phyloP scores from a whole-genome alignment of 1,284 basidiomycete species.

The Trametes versicolor region DNA sequence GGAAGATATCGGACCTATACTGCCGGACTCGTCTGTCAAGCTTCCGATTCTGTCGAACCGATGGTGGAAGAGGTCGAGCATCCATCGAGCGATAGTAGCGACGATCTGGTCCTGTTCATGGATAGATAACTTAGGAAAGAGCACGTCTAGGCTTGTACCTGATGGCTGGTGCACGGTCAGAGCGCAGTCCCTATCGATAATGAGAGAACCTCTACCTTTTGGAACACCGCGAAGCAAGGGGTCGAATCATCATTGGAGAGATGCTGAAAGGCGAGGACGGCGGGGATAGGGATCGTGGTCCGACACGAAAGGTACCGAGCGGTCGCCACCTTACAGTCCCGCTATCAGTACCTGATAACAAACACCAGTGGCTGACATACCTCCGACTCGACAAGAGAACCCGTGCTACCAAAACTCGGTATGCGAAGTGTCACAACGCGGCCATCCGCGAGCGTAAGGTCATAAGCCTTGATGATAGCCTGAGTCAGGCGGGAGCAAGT shows the following conservation, averaged over 20 bases:
- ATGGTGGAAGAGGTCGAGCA: constrained; percentile 41
- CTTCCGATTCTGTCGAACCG: constrained; percentile 45
- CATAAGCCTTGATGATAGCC: constrained; percentile 35
- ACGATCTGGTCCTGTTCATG: constrained; percentile 42
- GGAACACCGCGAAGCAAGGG: constrained; percentile 38
- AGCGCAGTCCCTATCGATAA: neutral
- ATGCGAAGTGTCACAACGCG: constrained; percentile 38
- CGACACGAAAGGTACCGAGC: constrained; percentile 41
- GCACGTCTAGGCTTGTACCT: constrained; percentile 41
- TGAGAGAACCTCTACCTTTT: constrained; percentile 38
- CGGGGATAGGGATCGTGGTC: constrained; percentile 43
- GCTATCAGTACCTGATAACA: neutral
- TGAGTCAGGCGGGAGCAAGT: neutral
- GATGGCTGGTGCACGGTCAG: constrained; percentile 32
- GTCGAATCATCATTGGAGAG: constrained; percentile 23
- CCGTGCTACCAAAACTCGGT: constrained; percentile 32
- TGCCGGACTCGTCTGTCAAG: constrained; percentile 31
- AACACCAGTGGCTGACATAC: constrained; percentile 21
- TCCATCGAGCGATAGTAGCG: constrained; percentile 43
- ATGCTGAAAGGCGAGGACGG: constrained; percentile 36
- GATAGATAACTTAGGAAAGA: constrained; percentile 40
- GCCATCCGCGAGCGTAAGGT: constrained; percentile 39
- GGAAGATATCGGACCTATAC: constrained; percentile 41
- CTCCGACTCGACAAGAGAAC: constrained; percentile 43
- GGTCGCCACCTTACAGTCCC: constrained; percentile 41